Evolutionary conservation across 2,329 filamentous ascomycete species (phyloP).

Genomic region (Escovopsis sp.): DNA sequence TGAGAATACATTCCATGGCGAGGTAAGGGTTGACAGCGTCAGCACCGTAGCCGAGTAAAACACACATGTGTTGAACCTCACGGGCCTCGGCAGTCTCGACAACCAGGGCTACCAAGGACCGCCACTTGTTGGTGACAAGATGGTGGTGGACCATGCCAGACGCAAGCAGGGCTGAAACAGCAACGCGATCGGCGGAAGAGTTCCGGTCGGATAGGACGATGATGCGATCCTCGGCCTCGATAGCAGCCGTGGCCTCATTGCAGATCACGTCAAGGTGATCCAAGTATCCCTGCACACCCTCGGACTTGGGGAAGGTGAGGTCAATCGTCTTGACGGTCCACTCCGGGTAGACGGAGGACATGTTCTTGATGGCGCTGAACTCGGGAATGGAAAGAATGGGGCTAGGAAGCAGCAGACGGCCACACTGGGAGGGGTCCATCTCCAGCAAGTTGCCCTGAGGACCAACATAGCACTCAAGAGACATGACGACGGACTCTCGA

Average conservation of each 20-base stretch:
- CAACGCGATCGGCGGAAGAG: conserved; percentile 65
- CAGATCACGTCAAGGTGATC: conserved; percentile 81
- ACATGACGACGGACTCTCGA: conserved; percentile 96
- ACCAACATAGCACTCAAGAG: conserved; percentile 87
- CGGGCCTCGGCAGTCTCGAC: conserved; percentile 90
- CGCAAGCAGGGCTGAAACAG: conserved; percentile 74
- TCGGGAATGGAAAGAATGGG: conserved; percentile 81
- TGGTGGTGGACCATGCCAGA: conserved; percentile 94
- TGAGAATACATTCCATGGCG: conserved; percentile 89
- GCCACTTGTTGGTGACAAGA: conserved; percentile 89
- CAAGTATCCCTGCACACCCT: conserved; percentile 72
- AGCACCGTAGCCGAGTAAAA: conserved; percentile 88
- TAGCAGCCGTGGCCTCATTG: conserved; percentile 67
- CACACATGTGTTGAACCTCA: conserved; percentile 97
- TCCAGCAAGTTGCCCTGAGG: conserved; percentile 90
- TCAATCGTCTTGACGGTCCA: conserved; percentile 89
- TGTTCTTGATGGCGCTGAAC: conserved; percentile 75
- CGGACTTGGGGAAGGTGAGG: conserved; percentile 78
- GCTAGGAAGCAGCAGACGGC: conserved; percentile 70
- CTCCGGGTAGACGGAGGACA: conserved; percentile 53
- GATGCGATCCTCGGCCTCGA: conserved; percentile 70
- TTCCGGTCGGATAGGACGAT: conserved; percentile 83
- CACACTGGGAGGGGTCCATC: conserved; percentile 83
- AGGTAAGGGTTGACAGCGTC: conserved; percentile 93
- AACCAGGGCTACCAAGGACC: conserved; percentile 72